phyloP scores from a whole-genome alignment of 2,329 filamentous ascomycete genomes.

The Trichocomaceae sp. region DNA sequence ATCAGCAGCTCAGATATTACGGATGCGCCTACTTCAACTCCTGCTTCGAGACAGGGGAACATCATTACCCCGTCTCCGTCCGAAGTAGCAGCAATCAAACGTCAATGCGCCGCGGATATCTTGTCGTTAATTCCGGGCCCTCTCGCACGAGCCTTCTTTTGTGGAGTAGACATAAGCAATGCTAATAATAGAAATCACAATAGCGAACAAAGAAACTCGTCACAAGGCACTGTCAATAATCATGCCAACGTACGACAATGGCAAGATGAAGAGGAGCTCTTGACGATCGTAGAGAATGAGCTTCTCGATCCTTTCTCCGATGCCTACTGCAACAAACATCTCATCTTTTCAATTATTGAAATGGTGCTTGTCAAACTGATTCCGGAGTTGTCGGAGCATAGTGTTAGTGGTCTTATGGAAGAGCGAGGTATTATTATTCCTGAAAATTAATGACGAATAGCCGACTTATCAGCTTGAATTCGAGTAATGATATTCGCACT shows the following conservation, averaged over 20 bases:
- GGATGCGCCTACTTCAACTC: neutral
- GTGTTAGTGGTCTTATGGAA: slow-evolving; percentile 64
- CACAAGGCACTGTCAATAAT: neutral
- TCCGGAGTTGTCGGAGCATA: slow-evolving; percentile 72
- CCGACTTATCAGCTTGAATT: neutral
- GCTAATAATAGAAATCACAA: slow-evolving; percentile 3
- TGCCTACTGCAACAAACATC: slow-evolving; percentile 84
- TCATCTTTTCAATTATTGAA: slow-evolving; percentile 78
- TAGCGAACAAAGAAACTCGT: neutral
- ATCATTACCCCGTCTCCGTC: slow-evolving; percentile 1
- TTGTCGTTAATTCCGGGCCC: slow-evolving; percentile 35
- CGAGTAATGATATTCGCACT: neutral
- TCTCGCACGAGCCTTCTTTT: slow-evolving; percentile 42
- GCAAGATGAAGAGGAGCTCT: slow-evolving; percentile 41
- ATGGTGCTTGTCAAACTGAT: slow-evolving; percentile 72
- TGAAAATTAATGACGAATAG: neutral
- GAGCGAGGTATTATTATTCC: slow-evolving; percentile 51
- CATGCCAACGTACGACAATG: slow-evolving; percentile 14
- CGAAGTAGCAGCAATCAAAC: slow-evolving; percentile 23
- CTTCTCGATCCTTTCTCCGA: slow-evolving; percentile 72
- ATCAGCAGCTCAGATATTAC: neutral
- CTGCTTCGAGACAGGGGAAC: neutral
- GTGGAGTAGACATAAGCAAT: slow-evolving; percentile 19
- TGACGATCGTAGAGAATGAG: slow-evolving; percentile 54
- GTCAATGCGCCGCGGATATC: slow-evolving; percentile 38